Conservation (phyloP, 2,329 filamentous ascomycete species). For the Trichophyton verrucosum region DNA sequence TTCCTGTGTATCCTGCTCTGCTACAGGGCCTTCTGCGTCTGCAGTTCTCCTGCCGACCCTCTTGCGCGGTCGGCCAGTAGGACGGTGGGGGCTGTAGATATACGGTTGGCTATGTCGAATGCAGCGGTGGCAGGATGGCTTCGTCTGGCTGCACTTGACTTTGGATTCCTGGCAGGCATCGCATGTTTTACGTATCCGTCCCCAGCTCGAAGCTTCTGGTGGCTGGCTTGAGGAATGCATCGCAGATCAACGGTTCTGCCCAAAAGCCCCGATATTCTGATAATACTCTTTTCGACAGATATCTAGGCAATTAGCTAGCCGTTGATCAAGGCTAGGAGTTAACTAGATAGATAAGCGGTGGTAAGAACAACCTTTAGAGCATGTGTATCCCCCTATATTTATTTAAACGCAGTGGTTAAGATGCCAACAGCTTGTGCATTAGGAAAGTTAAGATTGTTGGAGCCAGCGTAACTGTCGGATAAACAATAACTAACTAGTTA, state of each 20-base stretch:
- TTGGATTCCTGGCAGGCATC: conserved; percentile 1
- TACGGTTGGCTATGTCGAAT: neutral
- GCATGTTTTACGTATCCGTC: neutral
- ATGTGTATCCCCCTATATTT: no score
- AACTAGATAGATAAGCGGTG: no score
- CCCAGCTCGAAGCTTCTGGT: neutral
- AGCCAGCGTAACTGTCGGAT: no score
- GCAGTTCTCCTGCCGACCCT: neutral
- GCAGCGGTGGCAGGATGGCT: conserved; percentile 1
- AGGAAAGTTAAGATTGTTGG: no score
- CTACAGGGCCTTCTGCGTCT: neutral
- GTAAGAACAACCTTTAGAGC: no score
- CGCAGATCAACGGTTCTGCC: neutral
- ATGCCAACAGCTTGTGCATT: no score
- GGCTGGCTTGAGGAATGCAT: neutral
- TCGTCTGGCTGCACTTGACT: conserved; percentile 2
- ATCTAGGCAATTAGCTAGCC: no score
- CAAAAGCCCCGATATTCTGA: no score
- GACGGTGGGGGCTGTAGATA: neutral
- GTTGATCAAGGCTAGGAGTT: no score
- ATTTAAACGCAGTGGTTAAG: no score
- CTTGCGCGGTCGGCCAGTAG: neutral
- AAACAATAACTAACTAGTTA: no score
- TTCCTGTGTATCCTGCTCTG: neutral
- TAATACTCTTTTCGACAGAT: no score